Percentiles rank a stretch among this genome's conserved stretches.
phyloP scores from a whole-genome alignment of 352 stramenopile species.

The Globisporangium ultimum region DNA sequence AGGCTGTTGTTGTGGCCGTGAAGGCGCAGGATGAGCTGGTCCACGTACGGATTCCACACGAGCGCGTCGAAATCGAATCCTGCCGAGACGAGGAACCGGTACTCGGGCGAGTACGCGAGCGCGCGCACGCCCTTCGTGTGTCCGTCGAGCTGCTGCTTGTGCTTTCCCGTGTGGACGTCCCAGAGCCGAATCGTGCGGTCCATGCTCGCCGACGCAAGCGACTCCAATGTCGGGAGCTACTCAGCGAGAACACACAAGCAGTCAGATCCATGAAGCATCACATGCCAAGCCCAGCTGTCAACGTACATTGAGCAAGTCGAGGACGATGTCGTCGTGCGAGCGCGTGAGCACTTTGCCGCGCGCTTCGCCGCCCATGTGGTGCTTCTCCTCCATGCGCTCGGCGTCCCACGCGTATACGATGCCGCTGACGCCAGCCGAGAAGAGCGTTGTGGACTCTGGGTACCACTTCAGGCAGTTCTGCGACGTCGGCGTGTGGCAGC shows the following conservation, averaged over 20 bases:
- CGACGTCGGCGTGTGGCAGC: conserved; percentile 76
- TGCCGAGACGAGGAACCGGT: conserved; percentile 82
- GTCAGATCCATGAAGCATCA: no score
- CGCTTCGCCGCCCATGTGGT: conserved; percentile 75
- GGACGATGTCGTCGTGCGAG: conserved; percentile 86
- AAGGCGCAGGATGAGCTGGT: conserved; percentile 83
- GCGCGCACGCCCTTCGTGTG: conserved; percentile 80
- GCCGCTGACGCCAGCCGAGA: conserved; percentile 78
- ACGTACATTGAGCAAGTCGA: conserved; percentile 72
- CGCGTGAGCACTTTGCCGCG: conserved; percentile 52
- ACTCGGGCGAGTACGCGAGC: conserved; percentile 82
- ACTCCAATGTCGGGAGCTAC: conserved; percentile 73
- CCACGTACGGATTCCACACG: conserved; percentile 90
- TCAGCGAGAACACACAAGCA: background rate
- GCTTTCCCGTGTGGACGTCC: conserved; percentile 82
- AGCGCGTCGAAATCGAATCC: conserved; percentile 88
- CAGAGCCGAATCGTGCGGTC: conserved; percentile 87
- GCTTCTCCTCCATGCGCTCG: conserved; percentile 78
- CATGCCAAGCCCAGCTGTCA: no score
- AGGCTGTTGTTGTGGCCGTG: conserved; percentile 86
- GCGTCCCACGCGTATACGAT: conserved; percentile 85
- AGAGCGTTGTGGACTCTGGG: conserved; percentile 58
- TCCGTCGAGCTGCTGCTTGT: conserved; percentile 83
- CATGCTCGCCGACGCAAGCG: conserved; percentile 84
- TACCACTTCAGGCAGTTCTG: conserved; percentile 86